Conservation (phyloP, 148 eudicot genomes). For the Rhododendron kiyosumense region DNA sequence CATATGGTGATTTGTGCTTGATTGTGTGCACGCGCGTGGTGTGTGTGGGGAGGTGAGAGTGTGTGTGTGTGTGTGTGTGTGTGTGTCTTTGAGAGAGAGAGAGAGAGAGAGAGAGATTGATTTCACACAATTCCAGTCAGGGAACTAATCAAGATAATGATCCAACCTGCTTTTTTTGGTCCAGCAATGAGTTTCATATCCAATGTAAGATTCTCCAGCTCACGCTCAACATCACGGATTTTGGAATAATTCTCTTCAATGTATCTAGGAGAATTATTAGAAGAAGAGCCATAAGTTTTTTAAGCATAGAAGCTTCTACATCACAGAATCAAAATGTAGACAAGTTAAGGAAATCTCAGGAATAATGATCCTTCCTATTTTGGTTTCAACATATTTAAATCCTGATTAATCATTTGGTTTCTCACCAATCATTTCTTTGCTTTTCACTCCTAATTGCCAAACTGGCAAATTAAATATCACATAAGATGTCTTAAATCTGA, state of each 20-base stretch:
- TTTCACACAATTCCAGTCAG: not conserved
- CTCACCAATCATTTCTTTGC: not conserved
- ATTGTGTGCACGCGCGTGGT: too few species aligned
- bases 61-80: not conserved
- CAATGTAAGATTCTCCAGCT: conserved; percentile 66
- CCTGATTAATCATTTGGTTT: not conserved
- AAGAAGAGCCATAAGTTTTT: not conserved
- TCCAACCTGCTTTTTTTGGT: conserved; percentile 86
- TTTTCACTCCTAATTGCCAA: not conserved
- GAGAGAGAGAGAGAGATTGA: too few species aligned
- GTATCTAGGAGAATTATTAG: conserved; percentile 42
- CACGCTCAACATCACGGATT: conserved; percentile 92
- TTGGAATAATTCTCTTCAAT: conserved; percentile 88
- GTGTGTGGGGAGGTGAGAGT: not conserved
- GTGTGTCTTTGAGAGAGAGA: not conserved
- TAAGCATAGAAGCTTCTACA: not conserved
- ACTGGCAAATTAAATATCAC: not conserved
- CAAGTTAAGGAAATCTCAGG: not conserved
- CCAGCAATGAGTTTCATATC: conserved; percentile 98
- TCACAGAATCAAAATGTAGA: not conserved
- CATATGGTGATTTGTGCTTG: not conserved
- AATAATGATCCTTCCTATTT: not conserved
- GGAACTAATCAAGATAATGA: not conserved
- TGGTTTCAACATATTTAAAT: not conserved
- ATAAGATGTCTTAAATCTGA: not conserved